phyloP scores from a whole-genome alignment of 208 protist genomes.

The Leishmania arabica region DNA sequence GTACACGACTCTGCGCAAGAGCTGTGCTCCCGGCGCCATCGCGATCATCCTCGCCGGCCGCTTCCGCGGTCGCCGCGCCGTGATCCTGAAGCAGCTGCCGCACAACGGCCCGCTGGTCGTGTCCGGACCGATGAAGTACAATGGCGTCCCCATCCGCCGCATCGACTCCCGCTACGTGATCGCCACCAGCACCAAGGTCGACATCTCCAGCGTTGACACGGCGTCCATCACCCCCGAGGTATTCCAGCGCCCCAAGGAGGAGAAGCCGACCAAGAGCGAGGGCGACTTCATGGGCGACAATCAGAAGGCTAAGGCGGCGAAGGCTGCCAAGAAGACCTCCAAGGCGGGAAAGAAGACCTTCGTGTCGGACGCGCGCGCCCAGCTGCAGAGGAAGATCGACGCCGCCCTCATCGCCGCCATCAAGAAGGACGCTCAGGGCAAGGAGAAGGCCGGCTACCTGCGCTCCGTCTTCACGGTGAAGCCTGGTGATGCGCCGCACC shows the following conservation, averaged over 20 bases:
- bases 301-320: constrained; percentile 72
- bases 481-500: constrained; percentile 81
- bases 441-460: constrained; percentile 81
- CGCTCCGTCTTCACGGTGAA: constrained; percentile 73
- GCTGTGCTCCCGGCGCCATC: constrained; percentile 44
- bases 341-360: constrained; percentile 65
- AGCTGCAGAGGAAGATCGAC: constrained; percentile 82
- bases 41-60: constrained; percentile 94
- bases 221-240: constrained; percentile 64
- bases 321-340: constrained; percentile 69
- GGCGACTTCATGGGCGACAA: constrained; percentile 87
- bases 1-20: constrained; percentile 60
- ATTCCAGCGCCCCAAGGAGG: constrained; percentile 70
- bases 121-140: constrained; percentile 96
- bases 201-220: constrained; percentile 90
- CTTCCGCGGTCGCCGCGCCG: constrained; percentile 97
- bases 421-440: constrained; percentile 71
- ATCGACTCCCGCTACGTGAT: constrained; percentile 98
- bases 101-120: constrained; percentile 96
- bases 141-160: constrained; percentile 98
- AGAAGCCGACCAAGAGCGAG: constrained; percentile 83
- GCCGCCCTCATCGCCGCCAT: constrained; percentile 73
- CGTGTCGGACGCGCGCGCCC: constrained; percentile 69
- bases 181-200: constrained; percentile 97
- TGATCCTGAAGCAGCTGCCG: constrained; percentile 98